Conservation (phyloP, 768 basidiomycete species). For the Serendipita sp. region DNA sequence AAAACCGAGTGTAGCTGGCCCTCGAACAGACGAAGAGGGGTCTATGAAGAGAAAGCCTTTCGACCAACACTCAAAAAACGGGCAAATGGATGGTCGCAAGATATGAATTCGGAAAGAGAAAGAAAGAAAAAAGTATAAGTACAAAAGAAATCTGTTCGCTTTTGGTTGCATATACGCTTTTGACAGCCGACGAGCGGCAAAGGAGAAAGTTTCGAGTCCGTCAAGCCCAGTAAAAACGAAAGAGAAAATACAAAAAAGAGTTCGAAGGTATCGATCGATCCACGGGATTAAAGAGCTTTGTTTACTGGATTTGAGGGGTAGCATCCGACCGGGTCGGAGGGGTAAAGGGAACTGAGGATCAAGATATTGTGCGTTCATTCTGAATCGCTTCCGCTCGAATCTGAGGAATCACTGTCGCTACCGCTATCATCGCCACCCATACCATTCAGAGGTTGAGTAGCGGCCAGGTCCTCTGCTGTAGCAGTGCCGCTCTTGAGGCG, state of each 20-base stretch:
- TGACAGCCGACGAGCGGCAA: background rate
- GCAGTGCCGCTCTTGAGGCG: background rate
- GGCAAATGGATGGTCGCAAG: too few species aligned
- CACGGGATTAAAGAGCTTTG: background rate
- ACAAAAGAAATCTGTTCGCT: too few species aligned
- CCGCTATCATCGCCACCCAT: background rate
- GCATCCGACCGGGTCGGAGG: too few species aligned
- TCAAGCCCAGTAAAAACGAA: background rate
- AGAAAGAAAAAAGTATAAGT: too few species aligned
- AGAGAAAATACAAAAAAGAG: background rate
- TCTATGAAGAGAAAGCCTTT: too few species aligned
- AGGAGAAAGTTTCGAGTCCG: background rate
- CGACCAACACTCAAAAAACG: too few species aligned
- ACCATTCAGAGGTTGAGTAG: background rate
- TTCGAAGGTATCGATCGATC: background rate
- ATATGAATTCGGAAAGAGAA: too few species aligned
- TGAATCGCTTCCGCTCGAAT: slow-evolving; percentile 4
- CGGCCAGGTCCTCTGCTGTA: background rate
- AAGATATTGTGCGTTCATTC: background rate
- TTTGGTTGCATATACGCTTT: too few species aligned
- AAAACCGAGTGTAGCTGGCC: too few species aligned
- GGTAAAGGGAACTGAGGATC: too few species aligned
- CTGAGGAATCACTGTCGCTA: background rate
- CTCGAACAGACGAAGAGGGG: too few species aligned
- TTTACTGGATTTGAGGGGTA: too few species aligned